Conservation (phyloP, 306 rosid genomes). For the Parietaria judaica region DNA sequence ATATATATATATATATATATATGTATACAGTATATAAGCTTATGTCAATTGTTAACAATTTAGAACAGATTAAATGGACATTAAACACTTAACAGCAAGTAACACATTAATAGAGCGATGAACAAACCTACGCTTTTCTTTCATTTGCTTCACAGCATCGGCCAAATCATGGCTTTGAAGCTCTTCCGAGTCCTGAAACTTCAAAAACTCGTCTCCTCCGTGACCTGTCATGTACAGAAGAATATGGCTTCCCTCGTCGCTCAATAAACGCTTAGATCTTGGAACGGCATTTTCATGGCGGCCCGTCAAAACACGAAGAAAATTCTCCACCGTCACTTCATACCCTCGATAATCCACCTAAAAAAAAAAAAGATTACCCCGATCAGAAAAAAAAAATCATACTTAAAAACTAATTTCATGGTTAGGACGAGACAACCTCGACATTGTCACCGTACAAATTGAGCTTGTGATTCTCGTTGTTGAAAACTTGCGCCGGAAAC, state of each 20-base stretch:
- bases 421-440: slow-evolving; percentile 45
- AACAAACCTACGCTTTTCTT: slow-evolving; percentile 81
- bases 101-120: slow-evolving; percentile 1
- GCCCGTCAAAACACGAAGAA: slow-evolving; percentile 78
- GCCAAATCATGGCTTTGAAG: slow-evolving; percentile 99
- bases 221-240: slow-evolving; percentile 96
- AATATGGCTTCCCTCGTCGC: slow-evolving; percentile 99
- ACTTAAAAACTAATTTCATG: background rate
- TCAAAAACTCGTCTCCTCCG: slow-evolving; percentile 95
- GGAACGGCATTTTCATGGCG: slow-evolving; percentile 91
- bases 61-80: slow-evolving; percentile 10
- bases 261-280: slow-evolving; percentile 85
- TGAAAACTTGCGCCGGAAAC: slow-evolving; percentile 93
- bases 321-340: slow-evolving; percentile 86
- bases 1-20: no score
- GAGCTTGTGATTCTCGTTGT: slow-evolving; percentile 88
- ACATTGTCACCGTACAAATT: slow-evolving; percentile 95
- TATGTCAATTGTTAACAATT: slow-evolving; percentile 2
- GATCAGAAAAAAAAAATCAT: background rate
- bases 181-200: slow-evolving; percentile 96
- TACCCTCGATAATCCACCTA: slow-evolving; percentile 99
- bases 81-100: background rate
- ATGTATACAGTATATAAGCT: slow-evolving; percentile 27
- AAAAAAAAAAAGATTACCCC: background rate
- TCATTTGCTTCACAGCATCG: slow-evolving; percentile 95